Percentiles rank a stretch among this genome's conserved stretches.
Evolutionary conservation across 2,329 filamentous ascomycete genomes (phyloP).

Genomic region (Pseudogymnoascus pannorum): DNA sequence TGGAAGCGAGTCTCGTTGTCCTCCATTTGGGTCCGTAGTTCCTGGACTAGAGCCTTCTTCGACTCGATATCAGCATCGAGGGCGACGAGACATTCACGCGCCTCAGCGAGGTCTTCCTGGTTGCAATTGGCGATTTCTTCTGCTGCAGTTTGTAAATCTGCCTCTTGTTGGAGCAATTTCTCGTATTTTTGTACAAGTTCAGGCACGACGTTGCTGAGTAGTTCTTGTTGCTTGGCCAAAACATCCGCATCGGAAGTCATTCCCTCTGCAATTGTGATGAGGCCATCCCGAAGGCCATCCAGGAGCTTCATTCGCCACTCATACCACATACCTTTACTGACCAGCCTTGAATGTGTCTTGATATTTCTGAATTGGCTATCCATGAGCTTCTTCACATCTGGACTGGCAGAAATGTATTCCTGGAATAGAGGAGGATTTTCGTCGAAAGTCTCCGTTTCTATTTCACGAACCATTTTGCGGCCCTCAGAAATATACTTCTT

Average conservation of each 20-base stretch:
- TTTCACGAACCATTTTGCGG: conserved; percentile 78
- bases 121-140: conserved; percentile 73
- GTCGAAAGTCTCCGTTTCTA: conserved; percentile 79
- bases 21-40: conserved; percentile 58
- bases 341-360: conserved; percentile 81
- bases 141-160: conserved; percentile 63
- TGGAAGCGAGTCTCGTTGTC: conserved; percentile 60
- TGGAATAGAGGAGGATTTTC: conserved; percentile 88
- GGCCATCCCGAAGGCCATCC: conserved; percentile 70
- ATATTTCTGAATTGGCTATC: conserved; percentile 97
- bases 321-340: conserved; percentile 97
- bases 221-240: conserved; percentile 59
- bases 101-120: conserved; percentile 65
- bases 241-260: conserved; percentile 67
- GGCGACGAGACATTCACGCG: conserved; percentile 59
- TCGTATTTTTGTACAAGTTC: conserved; percentile 53
- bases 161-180: conserved; percentile 54
- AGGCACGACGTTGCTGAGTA: conserved; percentile 63
- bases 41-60: conserved; percentile 60
- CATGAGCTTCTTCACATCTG: conserved; percentile 79
- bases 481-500: conserved; percentile 97
- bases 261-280: conserved; percentile 66
- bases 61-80: conserved; percentile 62
- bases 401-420: conserved; percentile 80
- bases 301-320: conserved; percentile 91